Percentiles rank a stretch among this genome's conserved stretches.
These are phyloP conservation scores for Cryptosporidium sp. DNA, from an alignment of 169 alveolate genomes.

Conservation along the genomic window DNA sequence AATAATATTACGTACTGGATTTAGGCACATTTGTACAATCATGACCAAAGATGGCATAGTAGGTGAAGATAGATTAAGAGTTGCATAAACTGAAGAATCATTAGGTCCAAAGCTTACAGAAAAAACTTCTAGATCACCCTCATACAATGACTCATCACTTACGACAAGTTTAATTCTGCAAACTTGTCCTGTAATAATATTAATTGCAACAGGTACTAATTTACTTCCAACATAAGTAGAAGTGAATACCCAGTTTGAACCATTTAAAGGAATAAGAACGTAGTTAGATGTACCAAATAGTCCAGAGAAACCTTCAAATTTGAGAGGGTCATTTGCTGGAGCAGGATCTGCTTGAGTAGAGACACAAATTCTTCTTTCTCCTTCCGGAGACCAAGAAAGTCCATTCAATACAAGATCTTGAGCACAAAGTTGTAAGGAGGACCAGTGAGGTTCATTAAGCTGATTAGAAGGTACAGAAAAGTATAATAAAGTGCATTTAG, in stretches of 20 bases:
- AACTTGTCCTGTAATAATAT: conserved; percentile 25
- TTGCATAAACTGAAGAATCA: background rate
- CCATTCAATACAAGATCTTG: conserved; percentile 36
- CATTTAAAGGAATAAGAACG: conserved; percentile 23
- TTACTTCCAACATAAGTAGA: conserved; percentile 25
- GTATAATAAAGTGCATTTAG: conserved; percentile 40
- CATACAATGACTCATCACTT: background rate
- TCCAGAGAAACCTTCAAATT: conserved; percentile 53
- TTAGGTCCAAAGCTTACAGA: conserved; percentile 10
- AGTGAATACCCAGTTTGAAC: conserved; percentile 51
- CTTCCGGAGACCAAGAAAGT: conserved; percentile 2
- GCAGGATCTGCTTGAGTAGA: conserved; percentile 23
- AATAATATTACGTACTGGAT: conserved; percentile 26
- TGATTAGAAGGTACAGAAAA: conserved; percentile 15
- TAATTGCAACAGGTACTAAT: conserved; percentile 25
- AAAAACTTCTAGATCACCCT: conserved; percentile 11
- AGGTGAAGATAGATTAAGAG: conserved; percentile 27
- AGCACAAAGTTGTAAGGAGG: conserved; percentile 51
- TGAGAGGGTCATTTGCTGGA: conserved; percentile 29
- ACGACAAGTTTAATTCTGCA: conserved; percentile 31
- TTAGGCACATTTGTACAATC: conserved; percentile 35
- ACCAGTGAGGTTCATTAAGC: conserved; percentile 37
- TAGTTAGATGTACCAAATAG: conserved; percentile 19
- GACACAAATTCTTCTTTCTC: conserved; percentile 62
- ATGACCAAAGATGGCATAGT: conserved; percentile 66